Conservation (phyloP, 257 asterid genomes). For the Cordia subcordata region DNA sequence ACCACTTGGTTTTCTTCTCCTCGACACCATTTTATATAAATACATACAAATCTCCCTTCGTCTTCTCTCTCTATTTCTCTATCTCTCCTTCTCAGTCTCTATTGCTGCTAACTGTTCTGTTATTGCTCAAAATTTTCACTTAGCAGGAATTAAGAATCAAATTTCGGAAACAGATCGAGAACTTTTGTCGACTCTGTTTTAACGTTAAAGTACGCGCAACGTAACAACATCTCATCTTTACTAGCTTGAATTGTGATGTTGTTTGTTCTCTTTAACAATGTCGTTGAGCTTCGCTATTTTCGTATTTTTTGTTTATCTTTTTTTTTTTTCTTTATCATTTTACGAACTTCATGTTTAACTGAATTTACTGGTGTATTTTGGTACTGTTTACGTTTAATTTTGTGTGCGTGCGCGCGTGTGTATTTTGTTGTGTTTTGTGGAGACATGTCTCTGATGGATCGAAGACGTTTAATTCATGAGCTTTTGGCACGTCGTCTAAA, state of each 20-base stretch:
- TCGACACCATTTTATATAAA: not conserved
- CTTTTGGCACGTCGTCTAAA: too few species aligned
- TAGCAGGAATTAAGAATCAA: not conserved
- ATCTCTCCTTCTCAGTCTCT: not conserved
- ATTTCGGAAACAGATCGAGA: not conserved
- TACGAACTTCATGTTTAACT: not conserved
- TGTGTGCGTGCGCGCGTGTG: not conserved
- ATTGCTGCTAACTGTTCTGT: not conserved
- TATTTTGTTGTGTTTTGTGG: too few species aligned
- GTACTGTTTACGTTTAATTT: not conserved
- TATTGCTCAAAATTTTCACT: too few species aligned
- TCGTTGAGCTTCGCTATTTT: too few species aligned
- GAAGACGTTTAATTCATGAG: too few species aligned
- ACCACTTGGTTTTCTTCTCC: slow-evolving; percentile 8
- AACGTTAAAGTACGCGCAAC: not conserved
- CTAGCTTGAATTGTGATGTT: not conserved
- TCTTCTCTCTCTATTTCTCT: not conserved
- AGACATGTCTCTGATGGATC: too few species aligned
- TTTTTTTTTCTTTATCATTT: too few species aligned
- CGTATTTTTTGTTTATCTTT: too few species aligned
- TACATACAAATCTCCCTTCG: not conserved
- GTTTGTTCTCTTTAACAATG: too few species aligned
- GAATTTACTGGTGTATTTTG: not conserved
- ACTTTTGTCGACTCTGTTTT: too few species aligned
- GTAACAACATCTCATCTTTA: not conserved